Evolutionary conservation across 1,284 basidiomycete genomes (phyloP).

Genomic region (Rugosomyces carneus): DNA sequence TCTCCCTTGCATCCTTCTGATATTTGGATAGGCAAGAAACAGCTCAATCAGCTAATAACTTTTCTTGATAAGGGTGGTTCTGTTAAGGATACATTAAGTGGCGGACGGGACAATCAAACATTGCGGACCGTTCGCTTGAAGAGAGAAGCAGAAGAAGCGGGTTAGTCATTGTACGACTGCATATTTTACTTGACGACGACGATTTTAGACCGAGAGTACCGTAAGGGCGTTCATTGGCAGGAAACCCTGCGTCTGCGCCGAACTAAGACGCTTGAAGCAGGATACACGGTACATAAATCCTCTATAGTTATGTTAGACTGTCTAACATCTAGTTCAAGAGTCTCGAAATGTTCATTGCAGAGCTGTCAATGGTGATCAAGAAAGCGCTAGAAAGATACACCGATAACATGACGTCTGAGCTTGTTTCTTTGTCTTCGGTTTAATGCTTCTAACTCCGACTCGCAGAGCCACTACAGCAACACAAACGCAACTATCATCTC

Average conservation of each 20-base stretch:
- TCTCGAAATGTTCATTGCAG: conserved; percentile 73
- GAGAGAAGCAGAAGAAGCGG: conserved; percentile 88
- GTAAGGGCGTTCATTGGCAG: conserved; percentile 87
- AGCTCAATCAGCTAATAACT: conserved; percentile 70
- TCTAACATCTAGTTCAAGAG: conserved; percentile 43
- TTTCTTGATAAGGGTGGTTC: conserved; percentile 67
- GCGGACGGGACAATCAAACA: conserved; percentile 57
- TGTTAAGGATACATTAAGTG: conserved; percentile 51
- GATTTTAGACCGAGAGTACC: conserved; percentile 81
- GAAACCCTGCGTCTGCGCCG: conserved; percentile 86
- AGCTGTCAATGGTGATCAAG: conserved; percentile 65
- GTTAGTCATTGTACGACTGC: conserved; percentile 33
- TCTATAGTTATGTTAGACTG: background rate
- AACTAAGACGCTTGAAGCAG: conserved; percentile 78
- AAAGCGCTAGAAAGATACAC: conserved; percentile 64
- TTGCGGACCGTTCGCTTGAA: conserved; percentile 75
- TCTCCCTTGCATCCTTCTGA: conserved; percentile 1
- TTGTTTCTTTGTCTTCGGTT: background rate
- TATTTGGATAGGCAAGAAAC: conserved; percentile 55
- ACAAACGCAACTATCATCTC: conserved; percentile 59
- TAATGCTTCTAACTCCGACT: conserved; percentile 5
- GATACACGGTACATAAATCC: conserved; percentile 56
- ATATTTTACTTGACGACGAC: background rate
- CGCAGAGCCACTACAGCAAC: conserved; percentile 62
- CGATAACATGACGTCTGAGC: conserved; percentile 67